Evolutionary conservation across 2,329 filamentous ascomycete species (phyloP), one percentile per base, ranked within the genome.

Genomic region (Exophiala xenobiotica): DNA sequence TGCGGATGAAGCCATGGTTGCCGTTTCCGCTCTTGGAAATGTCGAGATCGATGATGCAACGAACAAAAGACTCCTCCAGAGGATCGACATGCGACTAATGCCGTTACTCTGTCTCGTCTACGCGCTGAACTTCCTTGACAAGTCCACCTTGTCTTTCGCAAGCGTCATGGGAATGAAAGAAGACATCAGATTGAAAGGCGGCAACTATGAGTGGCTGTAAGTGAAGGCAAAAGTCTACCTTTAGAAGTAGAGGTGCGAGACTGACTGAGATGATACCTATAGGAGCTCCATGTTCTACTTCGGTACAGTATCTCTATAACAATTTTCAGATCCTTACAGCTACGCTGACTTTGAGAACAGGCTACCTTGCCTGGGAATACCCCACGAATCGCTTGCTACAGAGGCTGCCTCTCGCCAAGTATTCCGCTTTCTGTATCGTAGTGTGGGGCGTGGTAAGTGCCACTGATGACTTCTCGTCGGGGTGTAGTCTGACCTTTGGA

Each of bases 71-170:
- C 62, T 86, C n/a, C 61, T 85, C n/a, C 68, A 73, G n/a, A 78
- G 72, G 44, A 84, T 86, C 52, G 83, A 86, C 64, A 77, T 73
- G 74, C 78, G 81, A 61, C 66, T 82, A 57, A 78, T 83, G 74
- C 80, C 79, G 0, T 68, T 82, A 55, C 71, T 83, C 61, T 82
- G 78, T 54, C 60, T 78, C 16, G 71, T 81, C 2, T 82, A 83
- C 61, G 72, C 72, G 1, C 78, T 78, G 62, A 80, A 82, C 57
- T 82, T 74, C 61, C 66, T 83, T 6, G 78, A 75, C 54, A 76
- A 78, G 57, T 76, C 72, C 0, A 74, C 74, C 0, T 58, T 78
- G 6, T 75, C 74, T 0, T 79, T 79, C 44, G 76, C 77, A 2
- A 76, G 71, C 24, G 62, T 80, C 11, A 79, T 79, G 75, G 77